A percentile compares a stretch with the other conserved stretches of the same genome.
phyloP scores from a whole-genome alignment of 176 grass and related monocot genomes.

The Triticum urartu region DNA sequence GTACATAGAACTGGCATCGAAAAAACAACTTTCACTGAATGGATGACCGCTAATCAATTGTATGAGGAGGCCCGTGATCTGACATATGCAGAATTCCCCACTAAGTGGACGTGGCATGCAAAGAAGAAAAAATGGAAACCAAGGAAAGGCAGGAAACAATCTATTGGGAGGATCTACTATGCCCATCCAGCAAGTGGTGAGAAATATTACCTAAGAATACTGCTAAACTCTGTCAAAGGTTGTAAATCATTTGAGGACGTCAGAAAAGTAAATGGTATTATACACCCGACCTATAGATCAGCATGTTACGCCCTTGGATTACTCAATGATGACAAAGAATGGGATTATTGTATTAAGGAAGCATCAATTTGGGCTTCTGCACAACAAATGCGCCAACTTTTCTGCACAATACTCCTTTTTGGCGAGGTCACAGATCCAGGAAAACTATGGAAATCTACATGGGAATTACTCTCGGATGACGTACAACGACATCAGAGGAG shows the following conservation, averaged over 20 bases:
- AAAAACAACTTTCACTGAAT: conserved; percentile 23
- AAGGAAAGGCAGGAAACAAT: not conserved
- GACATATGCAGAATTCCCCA: conserved; percentile 36
- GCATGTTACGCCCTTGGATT: conserved; percentile 30
- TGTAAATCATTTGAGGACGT: not conserved
- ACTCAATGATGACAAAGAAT: conserved; percentile 17
- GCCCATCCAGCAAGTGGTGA: conserved; percentile 21
- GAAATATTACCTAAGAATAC: conserved; percentile 16
- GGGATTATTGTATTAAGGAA: conserved; percentile 22
- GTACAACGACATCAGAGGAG: not conserved
- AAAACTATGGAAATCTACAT: not conserved
- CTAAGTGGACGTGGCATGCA: conserved; percentile 15
- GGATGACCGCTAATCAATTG: conserved; percentile 12
- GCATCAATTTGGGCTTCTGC: conserved; percentile 3
- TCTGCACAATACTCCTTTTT: conserved; percentile 2
- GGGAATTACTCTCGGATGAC: conserved; percentile 19
- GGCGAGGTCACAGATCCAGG: not conserved
- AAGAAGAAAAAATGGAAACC: not conserved
- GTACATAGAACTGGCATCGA: not conserved
- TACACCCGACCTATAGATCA: not conserved
- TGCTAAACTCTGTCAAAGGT: not conserved
- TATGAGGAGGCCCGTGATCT: not conserved
- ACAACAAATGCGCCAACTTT: conserved; percentile 17
- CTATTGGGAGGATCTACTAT: conserved; percentile 19
- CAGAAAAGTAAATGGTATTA: not conserved